Conservation (phyloP, 257 asterid genomes). For the Rhazya stricta region DNA sequence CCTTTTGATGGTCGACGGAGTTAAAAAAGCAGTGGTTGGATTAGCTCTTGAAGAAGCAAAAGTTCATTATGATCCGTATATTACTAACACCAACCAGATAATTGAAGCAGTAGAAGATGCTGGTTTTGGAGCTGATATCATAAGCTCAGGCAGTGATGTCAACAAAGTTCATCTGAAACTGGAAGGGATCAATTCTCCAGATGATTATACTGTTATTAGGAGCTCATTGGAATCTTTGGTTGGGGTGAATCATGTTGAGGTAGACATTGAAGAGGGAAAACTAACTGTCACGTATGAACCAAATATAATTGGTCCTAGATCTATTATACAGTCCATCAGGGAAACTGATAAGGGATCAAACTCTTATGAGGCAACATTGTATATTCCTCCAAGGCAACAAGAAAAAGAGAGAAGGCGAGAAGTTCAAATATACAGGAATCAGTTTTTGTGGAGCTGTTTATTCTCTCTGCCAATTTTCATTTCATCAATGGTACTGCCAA, state of each 20-base stretch:
- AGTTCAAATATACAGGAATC: slow-evolving; percentile 57
- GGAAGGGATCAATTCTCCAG: slow-evolving; percentile 57
- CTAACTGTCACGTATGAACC: slow-evolving; percentile 69
- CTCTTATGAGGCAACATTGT: slow-evolving; percentile 57
- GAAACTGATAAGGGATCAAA: slow-evolving; percentile 58
- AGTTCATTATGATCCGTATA: slow-evolving; percentile 84
- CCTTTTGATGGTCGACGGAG: slow-evolving; percentile 72
- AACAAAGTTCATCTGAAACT: slow-evolving; percentile 67
- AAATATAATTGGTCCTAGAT: slow-evolving; percentile 80
- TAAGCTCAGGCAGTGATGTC: slow-evolving; percentile 70
- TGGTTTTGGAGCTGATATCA: slow-evolving; percentile 88
- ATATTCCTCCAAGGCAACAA: slow-evolving; percentile 72
- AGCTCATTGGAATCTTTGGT: slow-evolving; percentile 57
- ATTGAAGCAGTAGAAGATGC: slow-evolving; percentile 78
- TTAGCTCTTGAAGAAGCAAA: slow-evolving; percentile 98
- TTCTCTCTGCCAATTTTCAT: slow-evolving; percentile 77
- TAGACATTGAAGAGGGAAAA: slow-evolving; percentile 48
- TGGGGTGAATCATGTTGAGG: slow-evolving; percentile 72
- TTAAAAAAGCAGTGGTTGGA: slow-evolving; percentile 92
- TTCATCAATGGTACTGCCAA: slow-evolving; percentile 88
- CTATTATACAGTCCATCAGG: slow-evolving; percentile 62
- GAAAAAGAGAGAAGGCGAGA: slow-evolving; percentile 72
- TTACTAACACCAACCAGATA: slow-evolving; percentile 51
- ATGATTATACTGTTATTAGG: slow-evolving; percentile 50
- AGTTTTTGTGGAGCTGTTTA: slow-evolving; percentile 82